phyloP scores from a whole-genome alignment of 768 basidiomycete genomes.

The Lactifluus piperatus region DNA sequence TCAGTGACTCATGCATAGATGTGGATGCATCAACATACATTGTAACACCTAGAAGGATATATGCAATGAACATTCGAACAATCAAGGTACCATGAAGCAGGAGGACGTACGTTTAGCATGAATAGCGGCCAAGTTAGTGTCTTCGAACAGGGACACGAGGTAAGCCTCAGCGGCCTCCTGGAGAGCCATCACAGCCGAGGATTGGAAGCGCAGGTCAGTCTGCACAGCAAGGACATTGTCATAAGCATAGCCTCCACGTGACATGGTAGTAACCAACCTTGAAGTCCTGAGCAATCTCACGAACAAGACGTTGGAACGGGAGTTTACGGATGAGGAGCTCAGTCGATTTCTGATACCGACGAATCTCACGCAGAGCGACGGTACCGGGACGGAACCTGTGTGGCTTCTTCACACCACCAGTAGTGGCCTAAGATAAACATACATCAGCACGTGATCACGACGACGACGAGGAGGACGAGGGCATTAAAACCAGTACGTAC shows the following conservation, averaged over 20 bases:
- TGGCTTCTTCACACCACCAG: slow-evolving; percentile 99
- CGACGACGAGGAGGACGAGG: neutral
- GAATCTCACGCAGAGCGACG: slow-evolving; percentile 97
- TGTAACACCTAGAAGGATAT: slow-evolving; percentile 13
- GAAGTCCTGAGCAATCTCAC: slow-evolving; percentile 96
- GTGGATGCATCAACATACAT: slow-evolving; percentile 11
- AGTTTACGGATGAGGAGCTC: slow-evolving; percentile 99
- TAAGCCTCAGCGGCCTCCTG: slow-evolving; percentile 91
- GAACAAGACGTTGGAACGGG: slow-evolving; percentile 97
- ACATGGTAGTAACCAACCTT: slow-evolving; percentile 46
- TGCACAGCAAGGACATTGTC: slow-evolving; percentile 24
- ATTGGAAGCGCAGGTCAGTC: slow-evolving; percentile 94
- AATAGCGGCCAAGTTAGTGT: slow-evolving; percentile 87
- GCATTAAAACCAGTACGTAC: slow-evolving; percentile 37
- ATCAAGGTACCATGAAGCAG: neutral
- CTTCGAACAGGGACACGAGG: slow-evolving; percentile 79
- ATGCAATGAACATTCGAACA: neutral
- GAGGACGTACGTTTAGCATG: slow-evolving; percentile 61
- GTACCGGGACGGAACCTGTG: slow-evolving; percentile 97
- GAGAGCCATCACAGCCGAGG: slow-evolving; percentile 87
- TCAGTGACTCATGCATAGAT: neutral
- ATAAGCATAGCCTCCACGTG: neutral
- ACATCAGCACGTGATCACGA: slow-evolving; percentile 17
- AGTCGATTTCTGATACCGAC: slow-evolving; percentile 97
- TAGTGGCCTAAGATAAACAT: slow-evolving; percentile 43